Evolutionary conservation across 495 filamentous ascomycete species (phyloP).

Genomic region (Podospora australis): DNA sequence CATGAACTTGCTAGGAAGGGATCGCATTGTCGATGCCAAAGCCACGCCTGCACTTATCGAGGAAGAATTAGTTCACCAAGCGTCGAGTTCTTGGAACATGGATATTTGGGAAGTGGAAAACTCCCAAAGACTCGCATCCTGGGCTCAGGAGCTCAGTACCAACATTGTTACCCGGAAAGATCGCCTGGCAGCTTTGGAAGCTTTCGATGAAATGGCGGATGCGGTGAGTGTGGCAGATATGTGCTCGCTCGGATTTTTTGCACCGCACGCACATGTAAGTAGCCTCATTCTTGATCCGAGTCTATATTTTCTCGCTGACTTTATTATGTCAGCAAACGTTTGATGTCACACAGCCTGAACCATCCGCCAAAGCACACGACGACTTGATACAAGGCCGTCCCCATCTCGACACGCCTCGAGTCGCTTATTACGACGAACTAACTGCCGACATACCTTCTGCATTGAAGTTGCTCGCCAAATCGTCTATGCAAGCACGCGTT

Average conservation of each 20-base stretch:
- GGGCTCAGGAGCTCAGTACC: conserved; percentile 20
- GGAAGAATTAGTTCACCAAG: conserved; percentile 47
- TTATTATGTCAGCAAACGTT: conserved; percentile 39
- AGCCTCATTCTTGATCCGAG: conserved; percentile 1
- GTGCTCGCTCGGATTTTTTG: conserved; percentile 33
- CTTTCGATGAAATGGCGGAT: conserved; percentile 27
- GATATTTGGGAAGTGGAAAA: conserved; percentile 43
- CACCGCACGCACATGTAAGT: conserved; percentile 34
- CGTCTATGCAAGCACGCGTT: conserved; percentile 17
- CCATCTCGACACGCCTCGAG: conserved; percentile 48
- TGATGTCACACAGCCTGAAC: conserved; percentile 56
- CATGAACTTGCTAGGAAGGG: conserved; percentile 71
- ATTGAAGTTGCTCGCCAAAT: conserved; percentile 33
- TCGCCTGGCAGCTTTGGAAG: conserved; percentile 24
- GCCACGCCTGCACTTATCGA: conserved; percentile 27
- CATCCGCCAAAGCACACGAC: conserved; percentile 50
- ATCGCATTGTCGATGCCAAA: conserved; percentile 29
- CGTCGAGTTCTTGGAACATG: conserved; percentile 52
- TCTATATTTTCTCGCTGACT: conserved; percentile 4
- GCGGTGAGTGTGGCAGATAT: conserved; percentile 49
- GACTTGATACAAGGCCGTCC: conserved; percentile 60
- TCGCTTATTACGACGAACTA: conserved; percentile 22
- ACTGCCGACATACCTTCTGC: conserved; percentile 19
- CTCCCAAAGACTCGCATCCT: conserved; percentile 23
- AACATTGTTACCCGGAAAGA: conserved; percentile 13